Evolutionary conservation across 805 yeast species (phyloP).

Genomic region (Hanseniaspora clermontiae): DNA sequence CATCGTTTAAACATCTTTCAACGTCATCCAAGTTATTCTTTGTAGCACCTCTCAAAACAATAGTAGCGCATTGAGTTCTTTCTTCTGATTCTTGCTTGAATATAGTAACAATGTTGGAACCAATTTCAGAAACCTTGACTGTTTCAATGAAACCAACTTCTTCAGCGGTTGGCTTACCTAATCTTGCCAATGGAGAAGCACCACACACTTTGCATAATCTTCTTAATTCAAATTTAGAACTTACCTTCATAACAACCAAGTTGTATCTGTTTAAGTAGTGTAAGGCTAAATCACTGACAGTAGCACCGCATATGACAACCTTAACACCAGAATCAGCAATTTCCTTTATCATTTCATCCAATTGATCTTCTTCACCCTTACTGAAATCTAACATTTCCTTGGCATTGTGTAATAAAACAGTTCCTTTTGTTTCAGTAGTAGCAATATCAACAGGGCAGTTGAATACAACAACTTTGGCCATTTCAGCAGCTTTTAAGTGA

Average conservation of each 20-base stretch:
- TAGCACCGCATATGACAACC: constrained; percentile 89
- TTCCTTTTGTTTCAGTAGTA: constrained; percentile 96
- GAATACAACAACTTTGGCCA: constrained; percentile 79
- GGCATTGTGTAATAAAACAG: constrained; percentile 89
- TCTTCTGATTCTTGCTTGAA: constrained; percentile 62
- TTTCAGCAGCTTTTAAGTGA: constrained; percentile 47
- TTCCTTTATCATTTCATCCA: constrained; percentile 73
- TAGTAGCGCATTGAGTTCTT: constrained; percentile 74
- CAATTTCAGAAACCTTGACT: constrained; percentile 86
- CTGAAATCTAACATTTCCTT: constrained; percentile 93
- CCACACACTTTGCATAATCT: constrained; percentile 94
- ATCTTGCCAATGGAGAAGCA: constrained; percentile 86
- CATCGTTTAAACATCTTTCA: constrained; percentile 95
- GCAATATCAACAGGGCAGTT: constrained; percentile 92
- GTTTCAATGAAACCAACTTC: constrained; percentile 81
- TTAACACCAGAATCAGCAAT: constrained; percentile 72
- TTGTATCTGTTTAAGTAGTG: constrained; percentile 83
- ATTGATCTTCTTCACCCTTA: constrained; percentile 89
- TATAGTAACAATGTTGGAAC: constrained; percentile 92
- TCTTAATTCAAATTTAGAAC: constrained; percentile 87
- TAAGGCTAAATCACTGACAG: constrained; percentile 81
- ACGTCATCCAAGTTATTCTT: constrained; percentile 85
- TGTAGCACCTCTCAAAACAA: constrained; percentile 91
- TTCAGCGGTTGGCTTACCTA: constrained; percentile 91
- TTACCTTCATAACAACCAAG: constrained; percentile 74